Evolutionary conservation across 139 green algal genomes (phyloP), one percentile per base, ranked within the genome.

Genomic region (Chlorella sp.): DNA sequence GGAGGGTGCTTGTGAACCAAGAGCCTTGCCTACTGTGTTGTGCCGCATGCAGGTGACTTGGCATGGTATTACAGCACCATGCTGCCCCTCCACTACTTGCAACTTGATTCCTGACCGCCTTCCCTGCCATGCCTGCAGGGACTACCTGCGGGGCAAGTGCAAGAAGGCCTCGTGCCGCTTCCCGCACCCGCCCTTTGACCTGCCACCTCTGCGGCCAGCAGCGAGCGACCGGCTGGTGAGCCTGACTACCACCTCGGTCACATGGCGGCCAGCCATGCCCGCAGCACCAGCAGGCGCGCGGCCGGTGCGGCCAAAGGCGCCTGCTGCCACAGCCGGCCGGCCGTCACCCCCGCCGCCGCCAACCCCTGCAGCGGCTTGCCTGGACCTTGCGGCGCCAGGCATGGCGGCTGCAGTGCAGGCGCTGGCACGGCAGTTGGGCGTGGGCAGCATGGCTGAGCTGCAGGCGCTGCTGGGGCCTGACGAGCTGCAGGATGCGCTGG

Each of bases 151-250:
- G 26, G 34, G 40, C 32, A 46, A 54, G 32, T 85, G 80, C 80
- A 34, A 48, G 24, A 34, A 40, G 6, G 3, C 43, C 43, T 22
- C 28, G 30, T 78, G 72, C 72, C 28, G 72, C 43, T 85, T 79
- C 48, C 80, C 80, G 0, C 80, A 85, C 80, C 80, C 68, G 34
- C 80, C 80, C 11, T 69, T 85, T 34, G 80, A 78, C 67, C 80
- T 85, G 46, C 67, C 67, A 13, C 6, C 72, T 17, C 43, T n/a
- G 36, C 28, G 11, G 28, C 20, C 28, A 30, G 43, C 43, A 6
- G 43, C 72, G 28, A 32, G 30, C 43, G 28, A 17, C 28, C 9
- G 26, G 36, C 43, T 32, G 72, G 43, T 48, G 4, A 30, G 44
- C 11, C 8, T 32, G 26, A n/a, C 43, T 26, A 11, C 43, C 28